Base-by-base conservation (phyloP, 495 filamentous ascomycete genomes). In the Neurospora sp. region DNA sequence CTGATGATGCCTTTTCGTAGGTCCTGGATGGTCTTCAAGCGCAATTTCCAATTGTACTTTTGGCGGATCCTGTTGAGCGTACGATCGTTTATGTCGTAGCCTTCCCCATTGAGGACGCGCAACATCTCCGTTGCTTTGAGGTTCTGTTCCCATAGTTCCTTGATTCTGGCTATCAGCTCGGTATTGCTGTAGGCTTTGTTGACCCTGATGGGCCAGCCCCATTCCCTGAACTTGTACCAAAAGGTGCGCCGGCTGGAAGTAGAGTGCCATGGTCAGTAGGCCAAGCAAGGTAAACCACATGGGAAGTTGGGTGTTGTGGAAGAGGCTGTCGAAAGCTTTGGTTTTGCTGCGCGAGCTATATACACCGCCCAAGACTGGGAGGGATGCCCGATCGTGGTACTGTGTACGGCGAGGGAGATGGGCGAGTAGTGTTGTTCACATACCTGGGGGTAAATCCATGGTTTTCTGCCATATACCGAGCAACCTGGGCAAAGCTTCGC, bases 141-240 rank as follows among this genome's bases (percentile, higher is more conserved):
- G 74, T 94, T 94, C 41, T 82, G 82, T 77, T 91, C 89, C 92
- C 92, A 96, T 74, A 96, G 87, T 83, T 93, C 85, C 73, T 88
- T 88, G 59, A 93, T 86, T 1, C 92, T 87, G 3, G 84, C 87
- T 22, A 92, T 88, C 11, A 96, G 86, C 14, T 81, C 82, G 35
- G 83, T 80, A 77, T 92, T 91, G 76, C 90, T 91, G 79, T 91
- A 89, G 6, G 88, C 88, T 11, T 88, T 90, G 74, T 89, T 90
- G 74, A 90, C 88, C 79, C 91, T 93, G 73, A 84, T 87, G 4
- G 93, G 92, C 73, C 94, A 96, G 0, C 87, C 85, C 93, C 93
- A 96, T 79, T 88, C 84, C 76, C 88, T 91, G 81, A 93, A 93
- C 73, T 92, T 90, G 12, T 84, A 87, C 78, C 93, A 91, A 75